A percentile compares a stretch with the other conserved stretches of the same genome.
Evolutionary conservation across 148 eudicot species (phyloP).

Genomic region (Fagopyrum homotropicum): DNA sequence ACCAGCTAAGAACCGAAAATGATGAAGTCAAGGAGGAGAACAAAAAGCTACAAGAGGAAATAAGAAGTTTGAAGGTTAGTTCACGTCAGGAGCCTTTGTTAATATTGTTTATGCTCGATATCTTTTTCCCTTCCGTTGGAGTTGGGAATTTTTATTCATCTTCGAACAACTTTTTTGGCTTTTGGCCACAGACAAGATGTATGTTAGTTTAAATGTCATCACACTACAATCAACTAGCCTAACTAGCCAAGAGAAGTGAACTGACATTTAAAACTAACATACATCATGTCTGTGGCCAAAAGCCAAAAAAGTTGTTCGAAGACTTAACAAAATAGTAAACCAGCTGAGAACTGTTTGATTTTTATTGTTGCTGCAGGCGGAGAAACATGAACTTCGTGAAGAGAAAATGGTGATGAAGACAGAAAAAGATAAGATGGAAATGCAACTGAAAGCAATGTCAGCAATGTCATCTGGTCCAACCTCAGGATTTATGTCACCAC

Average conservation of each 20-base stretch:
- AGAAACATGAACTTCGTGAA: constrained; percentile 91
- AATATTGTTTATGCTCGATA: neutral
- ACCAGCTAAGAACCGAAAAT: constrained; percentile 55
- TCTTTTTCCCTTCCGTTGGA: neutral
- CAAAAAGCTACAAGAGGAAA: constrained; percentile 63
- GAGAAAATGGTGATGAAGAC: constrained; percentile 62
- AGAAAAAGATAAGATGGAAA: constrained; percentile 76
- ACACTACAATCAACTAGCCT: neutral
- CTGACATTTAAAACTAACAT: neutral
- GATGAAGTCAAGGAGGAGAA: constrained; percentile 53
- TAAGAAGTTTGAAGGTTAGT: constrained; percentile 73
- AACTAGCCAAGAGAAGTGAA: neutral
- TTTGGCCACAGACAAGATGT: too few species aligned
- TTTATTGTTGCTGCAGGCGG: constrained; percentile 41
- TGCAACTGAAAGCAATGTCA: constrained; percentile 43
- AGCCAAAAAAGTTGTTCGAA: neutral
- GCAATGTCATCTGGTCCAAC: constrained; percentile 22
- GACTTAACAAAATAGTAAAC: neutral
- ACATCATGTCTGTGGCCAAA: neutral
- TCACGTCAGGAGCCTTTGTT: neutral
- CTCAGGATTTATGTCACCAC: constrained; percentile 48
- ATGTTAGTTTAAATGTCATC: neutral
- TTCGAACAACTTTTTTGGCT: too few species aligned
- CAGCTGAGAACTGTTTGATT: neutral
- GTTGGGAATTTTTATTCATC: neutral